Percentiles rank a stretch among this genome's conserved stretches.
phyloP scores from a whole-genome alignment of 2,329 filamentous ascomycete species.

The Stagonosporopsis vannaccii region DNA sequence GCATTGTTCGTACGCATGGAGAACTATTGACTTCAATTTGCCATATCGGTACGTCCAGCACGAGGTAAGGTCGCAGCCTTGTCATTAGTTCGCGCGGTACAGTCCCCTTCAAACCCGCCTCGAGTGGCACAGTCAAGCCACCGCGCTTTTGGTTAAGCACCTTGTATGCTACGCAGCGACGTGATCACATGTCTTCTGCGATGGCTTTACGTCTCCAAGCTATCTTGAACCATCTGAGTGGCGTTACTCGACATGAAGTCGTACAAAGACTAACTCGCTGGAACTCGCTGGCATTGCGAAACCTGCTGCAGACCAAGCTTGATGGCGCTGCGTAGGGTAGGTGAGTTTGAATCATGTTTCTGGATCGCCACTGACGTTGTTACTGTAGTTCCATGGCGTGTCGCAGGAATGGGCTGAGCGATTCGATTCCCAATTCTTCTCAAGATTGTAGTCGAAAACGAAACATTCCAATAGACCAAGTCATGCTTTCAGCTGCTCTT shows the following conservation, averaged over 20 bases:
- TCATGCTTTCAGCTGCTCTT: too few species aligned
- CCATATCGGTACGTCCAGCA: too few species aligned
- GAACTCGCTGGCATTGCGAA: neutral
- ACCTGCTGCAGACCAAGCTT: constrained; percentile 13
- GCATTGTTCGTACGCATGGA: too few species aligned
- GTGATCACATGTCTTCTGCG: too few species aligned
- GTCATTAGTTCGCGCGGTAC: neutral
- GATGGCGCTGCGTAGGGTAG: constrained; percentile 38
- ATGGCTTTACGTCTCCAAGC: neutral
- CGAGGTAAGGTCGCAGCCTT: neutral
- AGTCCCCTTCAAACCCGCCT: neutral
- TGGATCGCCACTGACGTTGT: neutral
- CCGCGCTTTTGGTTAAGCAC: neutral
- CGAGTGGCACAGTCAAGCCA: constrained; percentile 5
- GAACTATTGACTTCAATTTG: neutral
- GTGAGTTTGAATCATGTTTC: neutral
- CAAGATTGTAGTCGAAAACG: neutral
- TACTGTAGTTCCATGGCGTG: constrained; percentile 32
- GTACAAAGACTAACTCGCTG: too few species aligned
- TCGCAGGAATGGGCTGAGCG: neutral
- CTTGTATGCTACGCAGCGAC: neutral
- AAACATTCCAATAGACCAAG: too few species aligned
- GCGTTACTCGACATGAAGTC: neutral
- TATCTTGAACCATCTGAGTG: neutral
- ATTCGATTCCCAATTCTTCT: neutral